Percentiles rank a stretch among this genome's conserved stretches.
Conservation (phyloP, 129 eudicot species). For the Saposhnikovia divaricata region DNA sequence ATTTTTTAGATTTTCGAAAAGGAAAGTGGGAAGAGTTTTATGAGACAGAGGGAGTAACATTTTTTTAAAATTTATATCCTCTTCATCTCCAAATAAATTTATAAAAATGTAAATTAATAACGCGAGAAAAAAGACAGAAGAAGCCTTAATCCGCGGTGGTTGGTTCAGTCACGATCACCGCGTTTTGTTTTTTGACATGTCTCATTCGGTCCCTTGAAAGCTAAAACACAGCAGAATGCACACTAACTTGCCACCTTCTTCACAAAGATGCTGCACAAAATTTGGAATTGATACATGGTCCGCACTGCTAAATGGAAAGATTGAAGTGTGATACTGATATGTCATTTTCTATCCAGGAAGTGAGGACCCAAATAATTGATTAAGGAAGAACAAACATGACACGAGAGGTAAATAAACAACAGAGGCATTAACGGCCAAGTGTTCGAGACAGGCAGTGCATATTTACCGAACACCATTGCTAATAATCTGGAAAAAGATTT, state of each 20-base stretch:
- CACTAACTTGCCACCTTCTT: neutral
- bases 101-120: too few relatives aligned
- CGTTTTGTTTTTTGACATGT: neutral
- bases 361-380: neutral
- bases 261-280: conserved; percentile 6
- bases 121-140: too few relatives aligned
- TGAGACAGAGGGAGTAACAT: too few relatives aligned
- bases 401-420: neutral
- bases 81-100: too few relatives aligned
- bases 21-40: too few relatives aligned
- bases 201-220: conserved; percentile 1
- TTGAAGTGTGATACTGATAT: neutral
- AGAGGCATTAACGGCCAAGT: neutral
- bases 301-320: conserved; percentile 1
- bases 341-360: neutral
- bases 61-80: too few relatives aligned
- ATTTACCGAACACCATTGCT: neutral
- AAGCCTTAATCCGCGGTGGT: neutral
- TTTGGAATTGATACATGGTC: neutral
- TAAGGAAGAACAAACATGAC: neutral
- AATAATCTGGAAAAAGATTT: neutral
- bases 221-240: conserved; percentile 1
- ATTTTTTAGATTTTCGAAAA: too few relatives aligned
- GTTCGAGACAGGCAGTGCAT: neutral
- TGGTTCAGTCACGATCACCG: neutral